Evolutionary conservation across 305 asterid species (phyloP).

Genomic region (Fraxinus xanthoxyloides): DNA sequence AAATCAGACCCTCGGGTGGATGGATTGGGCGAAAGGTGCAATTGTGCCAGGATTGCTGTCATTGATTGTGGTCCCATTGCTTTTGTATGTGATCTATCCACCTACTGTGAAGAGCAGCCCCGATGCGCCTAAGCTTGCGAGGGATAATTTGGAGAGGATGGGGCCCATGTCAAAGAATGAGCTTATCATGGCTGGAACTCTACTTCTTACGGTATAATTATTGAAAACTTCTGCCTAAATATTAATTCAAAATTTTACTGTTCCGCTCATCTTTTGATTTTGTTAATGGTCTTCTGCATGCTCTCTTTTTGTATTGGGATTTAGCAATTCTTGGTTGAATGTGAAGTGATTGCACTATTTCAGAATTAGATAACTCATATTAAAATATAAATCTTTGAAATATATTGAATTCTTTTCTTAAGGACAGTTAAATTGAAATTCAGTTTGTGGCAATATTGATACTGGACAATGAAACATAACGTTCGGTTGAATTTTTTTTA

Average conservation of each 20-base stretch:
- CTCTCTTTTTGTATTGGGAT: not conserved
- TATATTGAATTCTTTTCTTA: no score
- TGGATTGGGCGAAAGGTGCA: slow-evolving; percentile 99
- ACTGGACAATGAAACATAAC: not conserved
- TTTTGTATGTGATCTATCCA: slow-evolving; percentile 52
- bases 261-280: not conserved
- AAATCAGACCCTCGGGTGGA: slow-evolving; percentile 72
- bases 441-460: not conserved
- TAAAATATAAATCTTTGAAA: not conserved
- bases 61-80: slow-evolving; percentile 66
- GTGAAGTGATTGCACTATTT: not conserved
- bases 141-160: slow-evolving; percentile 71
- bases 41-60: slow-evolving; percentile 89
- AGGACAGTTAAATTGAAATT: not conserved
- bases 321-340: not conserved
- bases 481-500: not conserved
- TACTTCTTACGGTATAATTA: slow-evolving; percentile 61
- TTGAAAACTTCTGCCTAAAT: not conserved
- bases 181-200: slow-evolving; percentile 79
- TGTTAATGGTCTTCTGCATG: not conserved
- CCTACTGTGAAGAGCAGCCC: slow-evolving; percentile 82
- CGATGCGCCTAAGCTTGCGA: slow-evolving; percentile 84
- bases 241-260: not conserved
- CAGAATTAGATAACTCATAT: not conserved
- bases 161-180: slow-evolving; percentile 87